Evolutionary conservation across 2,329 filamentous ascomycete species (phyloP).

Genomic region (Dactylellina parvicollis): DNA sequence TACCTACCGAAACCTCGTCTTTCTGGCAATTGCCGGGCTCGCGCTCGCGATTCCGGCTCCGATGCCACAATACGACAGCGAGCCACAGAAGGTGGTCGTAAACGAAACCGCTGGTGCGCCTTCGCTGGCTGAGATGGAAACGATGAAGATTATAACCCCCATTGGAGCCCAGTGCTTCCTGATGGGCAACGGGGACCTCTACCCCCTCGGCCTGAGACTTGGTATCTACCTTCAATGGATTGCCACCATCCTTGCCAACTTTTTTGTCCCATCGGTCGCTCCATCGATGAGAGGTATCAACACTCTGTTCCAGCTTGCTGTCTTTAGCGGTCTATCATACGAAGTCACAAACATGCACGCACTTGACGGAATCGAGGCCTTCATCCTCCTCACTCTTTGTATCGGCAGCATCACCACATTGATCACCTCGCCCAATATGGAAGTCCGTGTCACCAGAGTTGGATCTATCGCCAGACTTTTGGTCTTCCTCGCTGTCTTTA

Average conservation of each 20-base stretch:
- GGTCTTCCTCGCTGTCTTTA: constrained; percentile 51
- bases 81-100: constrained; percentile 10
- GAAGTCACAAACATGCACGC: constrained; percentile 43
- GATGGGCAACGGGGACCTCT: constrained; percentile 41
- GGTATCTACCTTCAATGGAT: constrained; percentile 53
- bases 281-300: constrained; percentile 51
- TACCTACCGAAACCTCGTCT: constrained; percentile 38
- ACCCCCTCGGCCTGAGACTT: constrained; percentile 45
- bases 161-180: constrained; percentile 47
- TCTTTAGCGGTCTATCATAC: constrained; percentile 49
- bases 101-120: constrained; percentile 45
- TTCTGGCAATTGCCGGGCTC: constrained; percentile 34
- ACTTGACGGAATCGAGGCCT: constrained; percentile 49
- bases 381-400: constrained; percentile 50
- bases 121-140: constrained; percentile 37
- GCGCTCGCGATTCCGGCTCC: constrained; percentile 28
- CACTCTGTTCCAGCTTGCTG: constrained; percentile 43
- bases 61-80: constrained; percentile 48
- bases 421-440: constrained; percentile 53
- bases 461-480: constrained; percentile 45
- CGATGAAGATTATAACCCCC: constrained; percentile 45
- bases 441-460: constrained; percentile 41
- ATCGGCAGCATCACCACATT: constrained; percentile 49
- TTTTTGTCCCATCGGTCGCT: constrained; percentile 48
- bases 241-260: constrained; percentile 53